Percentiles rank a stretch among this genome's conserved stretches.
phyloP scores from a whole-genome alignment of 176 grass and related monocot species.

The Metroxylon sagu region DNA sequence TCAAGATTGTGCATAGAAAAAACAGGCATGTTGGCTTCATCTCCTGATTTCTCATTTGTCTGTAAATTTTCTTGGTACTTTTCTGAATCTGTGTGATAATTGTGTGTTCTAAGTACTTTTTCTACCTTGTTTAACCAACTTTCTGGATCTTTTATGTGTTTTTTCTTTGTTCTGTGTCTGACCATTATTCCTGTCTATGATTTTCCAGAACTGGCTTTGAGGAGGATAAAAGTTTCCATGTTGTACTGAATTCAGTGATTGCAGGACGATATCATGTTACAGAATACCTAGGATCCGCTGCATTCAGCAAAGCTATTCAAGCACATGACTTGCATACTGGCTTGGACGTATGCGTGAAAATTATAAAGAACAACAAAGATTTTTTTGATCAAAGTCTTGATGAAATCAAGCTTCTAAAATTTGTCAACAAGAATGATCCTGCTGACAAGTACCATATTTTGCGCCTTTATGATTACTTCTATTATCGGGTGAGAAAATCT shows the following conservation, averaged over 20 bases:
- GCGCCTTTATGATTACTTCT: slow-evolving; percentile 97
- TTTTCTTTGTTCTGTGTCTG: too few relatives aligned
- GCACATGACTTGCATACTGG: slow-evolving; percentile 98
- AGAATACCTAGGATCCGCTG: slow-evolving; percentile 93
- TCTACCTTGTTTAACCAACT: too few relatives aligned
- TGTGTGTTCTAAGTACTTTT: too few relatives aligned
- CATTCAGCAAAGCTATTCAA: slow-evolving; percentile 98
- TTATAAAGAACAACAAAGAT: slow-evolving; percentile 99
- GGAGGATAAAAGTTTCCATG: slow-evolving; percentile 98
- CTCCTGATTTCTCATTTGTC: not conserved
- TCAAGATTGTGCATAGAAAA: slow-evolving; percentile 97
- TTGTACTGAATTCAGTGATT: slow-evolving; percentile 89
- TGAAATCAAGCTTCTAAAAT: slow-evolving; percentile 99
- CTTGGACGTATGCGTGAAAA: slow-evolving; percentile 99
- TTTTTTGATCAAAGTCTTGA: slow-evolving; percentile 99
- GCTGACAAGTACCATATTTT: slow-evolving; percentile 87
- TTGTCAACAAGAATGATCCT: slow-evolving; percentile 98
- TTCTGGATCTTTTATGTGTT: too few relatives aligned
- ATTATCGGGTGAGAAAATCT: slow-evolving; percentile 64
- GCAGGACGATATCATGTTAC: slow-evolving; percentile 98
- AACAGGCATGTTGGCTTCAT: slow-evolving; percentile 48
- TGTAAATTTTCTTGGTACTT: too few relatives aligned
- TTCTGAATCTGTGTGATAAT: too few relatives aligned
- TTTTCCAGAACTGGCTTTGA: slow-evolving; percentile 93
- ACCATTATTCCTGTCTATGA: not conserved